Base-by-base conservation (phyloP, 2,329 filamentous ascomycete genomes). In the Xylariales sp. region DNA sequence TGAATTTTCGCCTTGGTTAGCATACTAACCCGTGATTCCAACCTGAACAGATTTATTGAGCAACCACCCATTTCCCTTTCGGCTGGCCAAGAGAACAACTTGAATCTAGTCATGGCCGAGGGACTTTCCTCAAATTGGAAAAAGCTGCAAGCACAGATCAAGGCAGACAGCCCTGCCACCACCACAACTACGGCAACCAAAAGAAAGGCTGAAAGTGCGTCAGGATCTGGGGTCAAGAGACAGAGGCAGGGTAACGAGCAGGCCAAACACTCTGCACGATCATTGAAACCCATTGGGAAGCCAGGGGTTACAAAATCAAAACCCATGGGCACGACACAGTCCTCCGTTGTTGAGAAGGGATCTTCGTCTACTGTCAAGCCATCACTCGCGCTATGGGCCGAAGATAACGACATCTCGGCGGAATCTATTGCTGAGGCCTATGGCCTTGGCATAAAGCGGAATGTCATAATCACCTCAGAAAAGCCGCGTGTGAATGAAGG, bases 121-220 rank as follows among this genome's bases (percentile, higher is more conserved):
- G 66, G 66, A 50, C 61, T 83, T 23, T 83, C 79, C 11, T 79
- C 76, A 38, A 90, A 90, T 57, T 90, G 85, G 85, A 88, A 88
- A 63, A 83, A 76, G 63, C 71, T 90, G 38, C 84, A 88, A 63
- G 74, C 76, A 47, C 74, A 73, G 51, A 63, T 79, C 50, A 70
- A 75, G 53, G 57, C 67, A 28, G 67, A 72, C 42, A 59, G 65
- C 19, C 42, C 60, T n/a, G 51, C 60, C 13, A 52, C 47, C 27
- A 40, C 44, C 18, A 30, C 50, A 16, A 30, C 45, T 20, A 46
- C 57, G 13, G 41, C 60, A n/a, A 47, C 63, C 61, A 69, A 70
- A 44, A 63, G 70, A 45, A 69, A 72, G 50, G 54, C 61, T 8
- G 46, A 53, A 48, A 60, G 42, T 24, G 12, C 33, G 29, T 32